phyloP scores from a whole-genome alignment of 129 eudicot species.

The Solidago caesia region DNA sequence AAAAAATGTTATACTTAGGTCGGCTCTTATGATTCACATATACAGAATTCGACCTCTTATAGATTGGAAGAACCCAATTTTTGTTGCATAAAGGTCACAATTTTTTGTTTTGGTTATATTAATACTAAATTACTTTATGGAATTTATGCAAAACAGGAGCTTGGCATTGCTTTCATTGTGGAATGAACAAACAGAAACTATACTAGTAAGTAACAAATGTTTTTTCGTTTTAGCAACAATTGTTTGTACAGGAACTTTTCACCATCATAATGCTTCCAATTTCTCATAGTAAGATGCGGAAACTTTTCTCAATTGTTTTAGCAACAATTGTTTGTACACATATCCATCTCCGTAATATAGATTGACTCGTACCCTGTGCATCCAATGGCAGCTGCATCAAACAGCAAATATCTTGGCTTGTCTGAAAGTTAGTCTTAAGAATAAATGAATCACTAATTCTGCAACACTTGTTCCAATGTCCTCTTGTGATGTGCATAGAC shows the following conservation, averaged over 20 bases:
- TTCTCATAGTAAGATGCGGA: not conserved
- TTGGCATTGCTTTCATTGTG: not conserved
- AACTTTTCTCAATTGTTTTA: not conserved
- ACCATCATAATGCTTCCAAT: not conserved
- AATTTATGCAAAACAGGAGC: not conserved
- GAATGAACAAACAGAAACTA: not conserved
- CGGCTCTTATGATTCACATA: too few relatives aligned
- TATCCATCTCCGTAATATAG: constrained; percentile 12
- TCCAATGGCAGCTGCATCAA: constrained; percentile 8
- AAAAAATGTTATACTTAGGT: too few relatives aligned
- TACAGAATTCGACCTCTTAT: too few relatives aligned
- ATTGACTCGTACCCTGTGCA: not conserved
- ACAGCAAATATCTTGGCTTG: not conserved
- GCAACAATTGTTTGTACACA: not conserved
- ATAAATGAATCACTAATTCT: constrained; percentile 18
- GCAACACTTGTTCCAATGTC: not conserved
- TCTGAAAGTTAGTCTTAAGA: constrained; percentile 9
- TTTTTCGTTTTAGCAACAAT: constrained; percentile 17
- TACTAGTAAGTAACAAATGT: not conserved
- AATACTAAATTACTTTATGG: not conserved
- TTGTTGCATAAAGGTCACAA: too few relatives aligned
- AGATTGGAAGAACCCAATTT: too few relatives aligned
- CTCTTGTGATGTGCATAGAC: constrained; percentile 14
- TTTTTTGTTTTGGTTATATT: not conserved
- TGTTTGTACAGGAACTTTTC: constrained; percentile 24